A percentile compares a stretch with the other conserved stretches of the same genome.
Conservation (phyloP, 495 filamentous ascomycete genomes). For the Hyaloscypha hepaticicola region DNA sequence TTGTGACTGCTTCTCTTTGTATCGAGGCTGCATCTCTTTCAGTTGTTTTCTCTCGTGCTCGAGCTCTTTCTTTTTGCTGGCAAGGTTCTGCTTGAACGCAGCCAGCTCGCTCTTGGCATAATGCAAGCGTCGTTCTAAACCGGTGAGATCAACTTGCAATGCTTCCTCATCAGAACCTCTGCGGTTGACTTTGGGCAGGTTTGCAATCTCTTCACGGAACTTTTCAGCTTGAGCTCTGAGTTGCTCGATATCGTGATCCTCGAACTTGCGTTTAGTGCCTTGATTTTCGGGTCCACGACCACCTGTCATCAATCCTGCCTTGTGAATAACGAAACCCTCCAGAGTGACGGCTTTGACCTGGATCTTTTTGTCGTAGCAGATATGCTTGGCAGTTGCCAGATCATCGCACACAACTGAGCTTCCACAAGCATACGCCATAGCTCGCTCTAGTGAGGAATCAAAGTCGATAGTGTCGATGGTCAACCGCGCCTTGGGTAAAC, state of each 20-base stretch:
- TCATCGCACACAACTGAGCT: constrained; percentile 95
- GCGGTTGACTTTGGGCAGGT: constrained; percentile 72
- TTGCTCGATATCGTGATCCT: constrained; percentile 83
- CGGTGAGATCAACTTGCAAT: constrained; percentile 74
- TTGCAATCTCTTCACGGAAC: constrained; percentile 66
- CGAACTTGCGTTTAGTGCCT: constrained; percentile 77
- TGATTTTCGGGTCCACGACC: constrained; percentile 73
- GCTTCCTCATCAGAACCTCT: constrained; percentile 74
- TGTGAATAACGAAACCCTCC: constrained; percentile 92
- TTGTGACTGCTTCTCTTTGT: constrained; percentile 63
- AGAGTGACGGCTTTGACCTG: constrained; percentile 93
- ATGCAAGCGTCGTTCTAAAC: constrained; percentile 74
- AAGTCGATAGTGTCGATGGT: constrained; percentile 97
- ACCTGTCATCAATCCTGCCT: constrained; percentile 97
- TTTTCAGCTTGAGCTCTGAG: constrained; percentile 67
- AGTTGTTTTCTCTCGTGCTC: constrained; percentile 69
- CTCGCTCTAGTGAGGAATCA: constrained; percentile 80
- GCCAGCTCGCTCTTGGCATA: constrained; percentile 74
- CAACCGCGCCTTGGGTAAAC: constrained; percentile 77
- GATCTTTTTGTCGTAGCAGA: constrained; percentile 81
- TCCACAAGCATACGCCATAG: constrained; percentile 91
- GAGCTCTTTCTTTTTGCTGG: constrained; percentile 82
- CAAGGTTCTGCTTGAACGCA: constrained; percentile 80
- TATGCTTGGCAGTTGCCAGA: constrained; percentile 76
- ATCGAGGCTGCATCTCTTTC: constrained; percentile 73